Percentiles rank a stretch among this genome's conserved stretches.
These are phyloP conservation scores for Sorghum bicolor DNA, from an alignment of 176 grass and related monocot genomes.

Conservation along the genomic window DNA sequence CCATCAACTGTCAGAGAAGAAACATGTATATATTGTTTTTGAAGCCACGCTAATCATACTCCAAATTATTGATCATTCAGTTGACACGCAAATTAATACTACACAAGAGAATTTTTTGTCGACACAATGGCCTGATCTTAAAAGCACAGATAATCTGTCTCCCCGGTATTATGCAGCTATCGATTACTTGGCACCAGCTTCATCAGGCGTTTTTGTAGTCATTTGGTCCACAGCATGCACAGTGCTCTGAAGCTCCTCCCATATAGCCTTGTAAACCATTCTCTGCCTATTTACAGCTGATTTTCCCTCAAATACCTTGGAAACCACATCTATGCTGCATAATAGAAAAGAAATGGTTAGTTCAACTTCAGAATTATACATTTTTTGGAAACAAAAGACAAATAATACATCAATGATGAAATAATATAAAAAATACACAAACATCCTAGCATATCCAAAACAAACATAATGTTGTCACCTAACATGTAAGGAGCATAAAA, in stretches of 20 bases:
- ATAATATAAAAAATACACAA: background rate
- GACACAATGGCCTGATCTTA: background rate
- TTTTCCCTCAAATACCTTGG: slow-evolving; percentile 84
- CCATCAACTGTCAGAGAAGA: too few relatives aligned
- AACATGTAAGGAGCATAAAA: background rate
- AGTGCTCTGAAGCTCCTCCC: slow-evolving; percentile 87
- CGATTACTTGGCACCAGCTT: slow-evolving; percentile 37
- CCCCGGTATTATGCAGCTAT: background rate
- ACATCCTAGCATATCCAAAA: background rate
- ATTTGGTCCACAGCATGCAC: slow-evolving; percentile 96
- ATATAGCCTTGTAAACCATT: slow-evolving; percentile 98
- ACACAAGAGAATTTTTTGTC: slow-evolving; percentile 1
- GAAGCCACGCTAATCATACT: background rate
- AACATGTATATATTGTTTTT: too few relatives aligned
- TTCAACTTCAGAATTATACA: slow-evolving; percentile 15
- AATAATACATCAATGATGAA: background rate
- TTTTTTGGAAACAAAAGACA: background rate
- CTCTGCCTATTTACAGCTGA: slow-evolving; percentile 84
- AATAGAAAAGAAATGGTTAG: background rate
- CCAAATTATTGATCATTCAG: slow-evolving; percentile 1
- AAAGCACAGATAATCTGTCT: slow-evolving; percentile 4
- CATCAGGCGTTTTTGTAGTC: slow-evolving; percentile 76
- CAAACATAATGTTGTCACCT: background rate
- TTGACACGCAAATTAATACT: slow-evolving; percentile 1
- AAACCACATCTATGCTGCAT: slow-evolving; percentile 73